Evolutionary conservation across 1,139 yeast genomes (phyloP).

Genomic region (Hyphopichia wangnamkhiaoensis): DNA sequence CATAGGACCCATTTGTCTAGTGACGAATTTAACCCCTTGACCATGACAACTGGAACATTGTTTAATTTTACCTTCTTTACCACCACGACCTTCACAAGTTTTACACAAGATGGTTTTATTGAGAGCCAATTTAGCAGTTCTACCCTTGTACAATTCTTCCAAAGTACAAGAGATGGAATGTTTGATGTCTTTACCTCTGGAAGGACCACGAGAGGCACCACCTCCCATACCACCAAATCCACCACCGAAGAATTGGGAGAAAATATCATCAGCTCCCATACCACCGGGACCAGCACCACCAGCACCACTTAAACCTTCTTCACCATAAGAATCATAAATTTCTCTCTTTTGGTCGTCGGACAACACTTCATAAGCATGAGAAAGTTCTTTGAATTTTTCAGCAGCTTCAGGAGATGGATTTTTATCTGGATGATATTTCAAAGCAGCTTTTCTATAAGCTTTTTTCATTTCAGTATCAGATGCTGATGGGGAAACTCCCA

Average conservation of each 20-base stretch:
- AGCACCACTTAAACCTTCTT: constrained; percentile 81
- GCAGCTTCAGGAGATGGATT: constrained; percentile 79
- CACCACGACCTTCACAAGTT: constrained; percentile 93
- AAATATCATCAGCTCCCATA: constrained; percentile 81
- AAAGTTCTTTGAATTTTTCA: constrained; percentile 90
- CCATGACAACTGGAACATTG: constrained; percentile 87
- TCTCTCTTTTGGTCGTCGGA: constrained; percentile 88
- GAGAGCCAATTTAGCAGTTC: constrained; percentile 89
- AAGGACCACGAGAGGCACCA: constrained; percentile 81
- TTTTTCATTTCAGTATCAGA: constrained; percentile 84
- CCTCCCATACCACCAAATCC: constrained; percentile 55
- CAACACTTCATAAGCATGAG: constrained; percentile 86
- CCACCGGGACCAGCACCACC: constrained; percentile 80
- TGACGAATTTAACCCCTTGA: constrained; percentile 86
- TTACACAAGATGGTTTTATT: constrained; percentile 90
- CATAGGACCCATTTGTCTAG: constrained; percentile 99
- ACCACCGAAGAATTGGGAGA: constrained; percentile 85
- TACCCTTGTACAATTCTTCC: constrained; percentile 94
- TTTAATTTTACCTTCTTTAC: constrained; percentile 88
- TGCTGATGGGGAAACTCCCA: constrained; percentile 82
- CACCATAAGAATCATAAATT: constrained; percentile 86
- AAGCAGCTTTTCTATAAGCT: constrained; percentile 91
- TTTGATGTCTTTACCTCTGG: constrained; percentile 84
- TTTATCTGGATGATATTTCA: constrained; percentile 96
- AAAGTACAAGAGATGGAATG: constrained; percentile 84